Conservation (phyloP, 75 land plant genomes). For the Adiantum capillusveneris region DNA sequence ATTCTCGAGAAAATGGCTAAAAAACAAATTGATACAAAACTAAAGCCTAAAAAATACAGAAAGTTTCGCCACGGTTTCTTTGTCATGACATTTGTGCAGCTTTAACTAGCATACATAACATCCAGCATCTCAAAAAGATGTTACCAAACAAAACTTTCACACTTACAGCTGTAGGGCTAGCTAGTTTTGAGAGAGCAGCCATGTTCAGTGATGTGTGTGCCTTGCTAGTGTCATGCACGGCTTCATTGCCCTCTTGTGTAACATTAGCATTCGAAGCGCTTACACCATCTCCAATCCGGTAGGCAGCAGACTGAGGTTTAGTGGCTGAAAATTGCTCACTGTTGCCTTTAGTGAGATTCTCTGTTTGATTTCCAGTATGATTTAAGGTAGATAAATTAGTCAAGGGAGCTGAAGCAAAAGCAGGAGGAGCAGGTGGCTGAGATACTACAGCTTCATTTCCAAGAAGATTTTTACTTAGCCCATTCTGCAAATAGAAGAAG, state of each 20-base stretch:
- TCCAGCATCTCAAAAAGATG: no score
- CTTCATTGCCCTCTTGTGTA: not conserved
- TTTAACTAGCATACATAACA: no score
- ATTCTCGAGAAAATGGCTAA: no score
- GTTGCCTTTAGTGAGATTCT: not conserved
- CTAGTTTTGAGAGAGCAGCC: constrained; percentile 1
- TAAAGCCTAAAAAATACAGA: no score
- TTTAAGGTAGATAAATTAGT: not conserved
- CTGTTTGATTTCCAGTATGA: not conserved
- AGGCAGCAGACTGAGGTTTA: not conserved
- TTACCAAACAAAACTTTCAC: no score
- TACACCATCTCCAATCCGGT: not conserved
- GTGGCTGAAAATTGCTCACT: not conserved
- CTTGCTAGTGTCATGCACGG: constrained; percentile 2
- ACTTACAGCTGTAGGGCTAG: not conserved
- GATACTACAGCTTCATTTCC: constrained; percentile 14
- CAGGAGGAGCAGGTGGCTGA: constrained; percentile 10
- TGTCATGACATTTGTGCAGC: no score
- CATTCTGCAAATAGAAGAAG: constrained; percentile 6
- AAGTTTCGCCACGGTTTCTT: no score
- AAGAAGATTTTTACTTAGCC: constrained; percentile 17
- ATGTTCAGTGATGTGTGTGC: not conserved
- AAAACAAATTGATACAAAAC: no score
- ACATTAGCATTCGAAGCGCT: not conserved
- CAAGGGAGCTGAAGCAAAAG: constrained; percentile 16